Percentiles rank a stretch among this genome's conserved stretches.
Evolutionary conservation across 495 filamentous ascomycete species (phyloP).

Genomic region (Bacidia gigantensis): DNA sequence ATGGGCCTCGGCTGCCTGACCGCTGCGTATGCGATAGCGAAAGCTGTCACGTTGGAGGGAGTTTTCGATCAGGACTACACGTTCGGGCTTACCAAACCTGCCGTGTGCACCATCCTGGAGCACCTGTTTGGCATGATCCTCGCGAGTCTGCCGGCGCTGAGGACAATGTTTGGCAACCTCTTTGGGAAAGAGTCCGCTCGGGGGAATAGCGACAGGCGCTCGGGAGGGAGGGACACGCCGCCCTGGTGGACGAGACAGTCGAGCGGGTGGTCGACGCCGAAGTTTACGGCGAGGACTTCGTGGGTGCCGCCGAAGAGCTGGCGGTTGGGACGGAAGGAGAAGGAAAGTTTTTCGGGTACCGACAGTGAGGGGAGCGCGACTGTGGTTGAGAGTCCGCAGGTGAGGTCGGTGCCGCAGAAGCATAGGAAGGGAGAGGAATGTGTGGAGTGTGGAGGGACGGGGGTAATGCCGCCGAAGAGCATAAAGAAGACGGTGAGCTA

Average conservation of each 20-base stretch:
- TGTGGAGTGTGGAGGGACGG: neutral
- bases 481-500: neutral
- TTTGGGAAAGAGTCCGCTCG: neutral
- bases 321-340: neutral
- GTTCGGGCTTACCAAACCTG: conserved; percentile 14
- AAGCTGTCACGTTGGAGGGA: conserved; percentile 12
- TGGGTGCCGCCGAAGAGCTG: conserved; percentile 1
- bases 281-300: neutral
- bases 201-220: neutral
- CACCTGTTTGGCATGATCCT: conserved; percentile 15
- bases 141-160: conserved; percentile 16
- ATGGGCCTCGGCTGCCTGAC: conserved; percentile 19
- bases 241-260: neutral
- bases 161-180: conserved; percentile 11
- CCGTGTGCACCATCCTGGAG: conserved; percentile 16
- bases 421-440: neutral
- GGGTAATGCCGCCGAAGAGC: neutral
- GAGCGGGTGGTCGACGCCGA: neutral
- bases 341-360: neutral
- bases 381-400: neutral
- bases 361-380: neutral
- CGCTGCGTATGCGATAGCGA: conserved; percentile 18
- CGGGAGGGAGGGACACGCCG: neutral
- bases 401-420: neutral
- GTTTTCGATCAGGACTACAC: conserved; percentile 16